phyloP scores from a whole-genome alignment of 2,329 filamentous ascomycete species.

The Arthrobotrys iridis region DNA sequence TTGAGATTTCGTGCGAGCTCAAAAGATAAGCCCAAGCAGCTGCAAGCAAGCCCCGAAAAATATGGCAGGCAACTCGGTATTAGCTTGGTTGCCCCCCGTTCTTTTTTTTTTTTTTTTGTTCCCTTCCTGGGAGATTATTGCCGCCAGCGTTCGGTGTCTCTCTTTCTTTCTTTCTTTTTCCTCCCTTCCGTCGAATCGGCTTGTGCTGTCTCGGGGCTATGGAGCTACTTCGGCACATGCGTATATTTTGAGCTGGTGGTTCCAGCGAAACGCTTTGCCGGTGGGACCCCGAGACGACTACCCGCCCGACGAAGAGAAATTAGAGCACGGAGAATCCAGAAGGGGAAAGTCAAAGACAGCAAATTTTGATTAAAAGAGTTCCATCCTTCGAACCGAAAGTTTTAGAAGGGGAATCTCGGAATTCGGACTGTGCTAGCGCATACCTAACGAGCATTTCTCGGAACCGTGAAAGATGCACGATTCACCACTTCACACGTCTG shows the following conservation, averaged over 20 bases:
- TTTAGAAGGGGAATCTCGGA: constrained; percentile 40
- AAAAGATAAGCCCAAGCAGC: constrained; percentile 14
- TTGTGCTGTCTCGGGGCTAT: constrained; percentile 44
- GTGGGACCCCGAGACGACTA: constrained; percentile 44
- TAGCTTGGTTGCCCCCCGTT: neutral
- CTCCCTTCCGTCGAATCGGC: constrained; percentile 1
- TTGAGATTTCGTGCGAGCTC: constrained; percentile 22
- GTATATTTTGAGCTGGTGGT: constrained; percentile 19
- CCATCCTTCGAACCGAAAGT: constrained; percentile 46
- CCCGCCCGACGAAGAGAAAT: constrained; percentile 26
- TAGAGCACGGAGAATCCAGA: constrained; percentile 6
- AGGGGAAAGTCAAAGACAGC: constrained; percentile 38
- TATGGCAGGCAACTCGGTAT: constrained; percentile 7
- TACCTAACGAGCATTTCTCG: constrained; percentile 49
- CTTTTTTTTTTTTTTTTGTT: neutral
- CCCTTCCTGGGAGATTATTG: neutral
- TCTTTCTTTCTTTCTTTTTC: neutral
- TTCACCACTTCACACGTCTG: neutral
- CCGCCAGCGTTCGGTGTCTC: neutral
- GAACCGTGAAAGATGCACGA: constrained; percentile 19
- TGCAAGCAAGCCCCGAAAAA: neutral
- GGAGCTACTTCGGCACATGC: constrained; percentile 51
- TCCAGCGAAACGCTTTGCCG: constrained; percentile 21
- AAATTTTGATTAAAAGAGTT: neutral
- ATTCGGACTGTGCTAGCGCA: constrained; percentile 33